phyloP scores from a whole-genome alignment of 208 protist species.

The Strigomonas galati region DNA sequence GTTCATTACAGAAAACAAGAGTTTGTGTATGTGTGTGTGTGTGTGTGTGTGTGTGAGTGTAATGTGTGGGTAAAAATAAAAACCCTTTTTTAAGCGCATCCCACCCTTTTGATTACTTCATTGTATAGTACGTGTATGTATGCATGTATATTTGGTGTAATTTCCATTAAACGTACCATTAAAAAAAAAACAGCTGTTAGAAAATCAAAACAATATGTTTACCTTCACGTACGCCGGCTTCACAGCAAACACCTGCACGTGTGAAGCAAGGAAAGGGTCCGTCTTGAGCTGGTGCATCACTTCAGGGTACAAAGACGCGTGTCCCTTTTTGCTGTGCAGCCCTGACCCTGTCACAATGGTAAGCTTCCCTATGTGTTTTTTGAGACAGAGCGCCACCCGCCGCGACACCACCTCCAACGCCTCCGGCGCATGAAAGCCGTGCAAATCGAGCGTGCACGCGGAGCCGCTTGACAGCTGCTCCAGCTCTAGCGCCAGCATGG shows the following conservation, averaged over 20 bases:
- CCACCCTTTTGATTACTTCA: too few relatives aligned
- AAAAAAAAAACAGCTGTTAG: too few relatives aligned
- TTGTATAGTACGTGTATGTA: too few relatives aligned
- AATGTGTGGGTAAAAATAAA: too few relatives aligned
- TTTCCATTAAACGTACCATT: too few relatives aligned
- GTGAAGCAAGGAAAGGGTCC: slow-evolving; percentile 28
- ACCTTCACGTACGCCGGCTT: slow-evolving; percentile 8
- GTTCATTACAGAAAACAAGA: too few relatives aligned
- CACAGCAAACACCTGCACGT: slow-evolving; percentile 32
- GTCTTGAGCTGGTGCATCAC: slow-evolving; percentile 35
- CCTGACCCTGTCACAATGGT: slow-evolving; percentile 62
- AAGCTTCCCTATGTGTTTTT: slow-evolving; percentile 35
- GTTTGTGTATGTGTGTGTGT: too few relatives aligned
- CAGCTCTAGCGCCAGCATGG: slow-evolving; percentile 77
- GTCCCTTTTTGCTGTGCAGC: slow-evolving; percentile 56
- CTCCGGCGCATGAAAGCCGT: slow-evolving; percentile 78
- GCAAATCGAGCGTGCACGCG: slow-evolving; percentile 61
- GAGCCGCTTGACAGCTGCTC: slow-evolving; percentile 40
- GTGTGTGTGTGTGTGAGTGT: too few relatives aligned
- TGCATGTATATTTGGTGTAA: too few relatives aligned
- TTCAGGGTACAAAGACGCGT: slow-evolving; percentile 30
- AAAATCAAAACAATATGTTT: neutral
- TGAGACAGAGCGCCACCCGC: slow-evolving; percentile 54
- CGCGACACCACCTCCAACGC: slow-evolving; percentile 63
- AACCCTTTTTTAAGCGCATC: too few relatives aligned